Evolutionary conservation across 2,329 filamentous ascomycete genomes (phyloP).

Genomic region (Phaeosphaeriaceae sp.): DNA sequence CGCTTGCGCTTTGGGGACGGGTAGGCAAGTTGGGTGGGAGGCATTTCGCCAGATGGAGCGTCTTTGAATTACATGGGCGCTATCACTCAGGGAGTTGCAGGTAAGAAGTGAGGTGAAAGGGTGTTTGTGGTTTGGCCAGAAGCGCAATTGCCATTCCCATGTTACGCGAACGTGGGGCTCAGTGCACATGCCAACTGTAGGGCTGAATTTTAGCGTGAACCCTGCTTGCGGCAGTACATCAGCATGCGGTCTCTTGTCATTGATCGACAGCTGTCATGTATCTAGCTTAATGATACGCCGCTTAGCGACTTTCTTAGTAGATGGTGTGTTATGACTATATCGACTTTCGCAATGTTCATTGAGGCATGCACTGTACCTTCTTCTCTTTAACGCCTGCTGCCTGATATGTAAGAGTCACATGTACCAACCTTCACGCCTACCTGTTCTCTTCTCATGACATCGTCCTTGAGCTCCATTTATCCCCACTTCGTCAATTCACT

Average conservation of each 20-base stretch:
- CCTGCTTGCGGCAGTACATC: conserved; percentile 12
- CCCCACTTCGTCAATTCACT: neutral
- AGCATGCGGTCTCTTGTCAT: conserved; percentile 11
- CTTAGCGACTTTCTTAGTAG: neutral
- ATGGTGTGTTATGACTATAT: neutral
- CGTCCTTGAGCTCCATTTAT: neutral
- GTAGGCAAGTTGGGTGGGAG: conserved; percentile 41
- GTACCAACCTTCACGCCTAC: neutral
- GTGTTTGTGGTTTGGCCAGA: conserved; percentile 10
- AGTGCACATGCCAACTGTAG: conserved; percentile 21
- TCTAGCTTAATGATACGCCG: neutral
- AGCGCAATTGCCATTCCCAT: conserved; percentile 5
- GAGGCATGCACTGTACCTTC: neutral
- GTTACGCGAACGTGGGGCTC: conserved; percentile 14
- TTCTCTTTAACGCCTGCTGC: conserved; percentile 18
- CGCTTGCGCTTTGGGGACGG: conserved; percentile 50
- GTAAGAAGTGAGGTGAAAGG: conserved; percentile 7
- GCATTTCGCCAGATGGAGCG: conserved; percentile 36
- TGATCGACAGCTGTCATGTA: conserved; percentile 3
- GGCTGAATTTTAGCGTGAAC: conserved; percentile 23
- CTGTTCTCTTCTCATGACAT: neutral
- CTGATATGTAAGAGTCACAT: conserved; percentile 11
- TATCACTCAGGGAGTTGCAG: conserved; percentile 13
- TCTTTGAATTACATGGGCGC: conserved; percentile 36
- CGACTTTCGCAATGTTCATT: neutral